Percentiles rank a stretch among this genome's conserved stretches.
phyloP scores from a whole-genome alignment of 2,329 filamentous ascomycete genomes.

The Ophiostoma tasmaniense region DNA sequence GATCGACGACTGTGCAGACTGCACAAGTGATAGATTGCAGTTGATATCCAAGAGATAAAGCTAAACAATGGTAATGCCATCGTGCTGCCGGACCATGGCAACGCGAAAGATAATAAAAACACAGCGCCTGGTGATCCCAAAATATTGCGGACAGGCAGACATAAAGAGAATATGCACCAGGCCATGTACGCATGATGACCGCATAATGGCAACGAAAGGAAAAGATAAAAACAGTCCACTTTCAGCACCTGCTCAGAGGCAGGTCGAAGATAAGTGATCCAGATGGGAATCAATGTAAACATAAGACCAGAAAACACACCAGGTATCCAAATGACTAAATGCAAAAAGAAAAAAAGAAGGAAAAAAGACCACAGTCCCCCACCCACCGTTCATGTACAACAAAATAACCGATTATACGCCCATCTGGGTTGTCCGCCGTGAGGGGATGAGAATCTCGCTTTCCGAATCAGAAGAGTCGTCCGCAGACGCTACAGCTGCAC shows the following conservation, averaged over 20 bases:
- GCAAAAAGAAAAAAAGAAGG: background rate
- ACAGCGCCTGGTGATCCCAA: background rate
- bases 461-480: slow-evolving; percentile 50
- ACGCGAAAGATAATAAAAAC: background rate
- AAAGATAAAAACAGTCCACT: background rate
- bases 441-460: slow-evolving; percentile 45
- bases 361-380: background rate
- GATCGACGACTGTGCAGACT: background rate
- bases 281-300: background rate
- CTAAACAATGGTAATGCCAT: background rate
- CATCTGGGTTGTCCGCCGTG: slow-evolving; percentile 16
- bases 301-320: background rate
- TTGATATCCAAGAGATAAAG: slow-evolving; percentile 5
- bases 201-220: background rate
- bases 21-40: background rate
- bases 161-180: background rate
- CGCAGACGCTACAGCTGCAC: slow-evolving; percentile 37
- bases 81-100: background rate
- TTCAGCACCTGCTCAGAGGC: background rate
- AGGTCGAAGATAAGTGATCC: background rate
- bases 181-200: background rate
- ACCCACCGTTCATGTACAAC: background rate
- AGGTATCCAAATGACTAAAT: background rate
- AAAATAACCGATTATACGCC: slow-evolving; percentile 4
- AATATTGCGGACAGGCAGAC: background rate